phyloP scores from a whole-genome alignment of 164 flowering plant genomes.

The Litsea cubeba region DNA sequence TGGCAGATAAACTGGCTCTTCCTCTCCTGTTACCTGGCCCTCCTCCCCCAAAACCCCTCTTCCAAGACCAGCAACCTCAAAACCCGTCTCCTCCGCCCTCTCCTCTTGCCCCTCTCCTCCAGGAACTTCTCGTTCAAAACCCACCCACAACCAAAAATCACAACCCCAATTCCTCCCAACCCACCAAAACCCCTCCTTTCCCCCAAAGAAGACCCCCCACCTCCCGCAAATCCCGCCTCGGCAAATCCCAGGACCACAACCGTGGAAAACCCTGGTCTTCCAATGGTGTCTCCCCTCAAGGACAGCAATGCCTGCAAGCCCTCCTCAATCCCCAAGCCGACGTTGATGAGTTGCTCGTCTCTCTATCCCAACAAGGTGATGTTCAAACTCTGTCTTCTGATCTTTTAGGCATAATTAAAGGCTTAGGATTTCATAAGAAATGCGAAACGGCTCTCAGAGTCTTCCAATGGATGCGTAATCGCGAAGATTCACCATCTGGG shows the following conservation, averaged over 20 bases:
- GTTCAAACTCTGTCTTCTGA: conserved; percentile 33
- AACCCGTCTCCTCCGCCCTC: conserved; percentile 17
- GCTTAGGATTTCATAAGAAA: conserved; percentile 58
- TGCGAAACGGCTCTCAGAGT: conserved; percentile 52
- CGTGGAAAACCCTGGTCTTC: conserved; percentile 74
- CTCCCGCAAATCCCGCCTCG: conserved; percentile 37
- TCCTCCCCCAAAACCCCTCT: no score
- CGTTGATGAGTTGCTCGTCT: conserved; percentile 28
- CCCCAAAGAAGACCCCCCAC: conserved; percentile 8
- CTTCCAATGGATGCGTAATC: conserved; percentile 54
- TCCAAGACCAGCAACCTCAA: not conserved
- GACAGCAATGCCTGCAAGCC: conserved; percentile 44
- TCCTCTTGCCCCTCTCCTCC: conserved; percentile 27
- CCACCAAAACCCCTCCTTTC: not conserved
- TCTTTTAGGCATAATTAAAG: conserved; percentile 55
- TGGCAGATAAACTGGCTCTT: no score
- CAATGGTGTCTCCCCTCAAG: conserved; percentile 47
- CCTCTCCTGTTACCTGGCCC: no score
- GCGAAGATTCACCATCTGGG: conserved; percentile 12
- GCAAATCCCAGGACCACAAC: conserved; percentile 56
- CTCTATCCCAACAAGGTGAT: conserved; percentile 6
- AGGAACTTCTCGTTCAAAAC: conserved; percentile 15
- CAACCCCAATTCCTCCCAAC: not conserved
- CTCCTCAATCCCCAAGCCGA: conserved; percentile 25
- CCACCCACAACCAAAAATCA: conserved; percentile 34